Evolutionary conservation across 23 red algal genomes (phyloP).

Genomic region (Gracilaria domingensis): DNA sequence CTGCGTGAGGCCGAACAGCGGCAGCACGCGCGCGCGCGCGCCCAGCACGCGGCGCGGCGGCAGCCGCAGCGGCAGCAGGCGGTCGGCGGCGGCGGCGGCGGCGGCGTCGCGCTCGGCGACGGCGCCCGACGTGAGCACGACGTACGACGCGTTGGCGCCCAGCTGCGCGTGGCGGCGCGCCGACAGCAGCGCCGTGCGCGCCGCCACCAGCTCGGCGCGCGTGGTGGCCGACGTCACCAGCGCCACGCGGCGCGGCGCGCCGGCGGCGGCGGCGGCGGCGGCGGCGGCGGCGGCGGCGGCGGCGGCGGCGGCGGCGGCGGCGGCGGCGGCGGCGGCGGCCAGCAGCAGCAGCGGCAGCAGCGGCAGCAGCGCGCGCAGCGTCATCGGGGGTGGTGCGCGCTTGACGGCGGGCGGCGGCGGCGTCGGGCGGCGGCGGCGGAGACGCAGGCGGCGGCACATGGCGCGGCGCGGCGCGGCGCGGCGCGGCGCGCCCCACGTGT

Average conservation of each 20-base stretch:
- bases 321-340: too few species aligned
- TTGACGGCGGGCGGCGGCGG: too few species aligned
- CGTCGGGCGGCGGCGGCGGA: too few species aligned
- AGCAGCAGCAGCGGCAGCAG: too few species aligned
- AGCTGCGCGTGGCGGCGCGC: slow-evolving; percentile 27
- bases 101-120: not conserved
- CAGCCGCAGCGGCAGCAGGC: not conserved
- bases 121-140: slow-evolving; percentile 9
- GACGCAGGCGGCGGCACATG: too few species aligned
- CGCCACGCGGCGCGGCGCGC: not conserved
- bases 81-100: not conserved
- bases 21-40: not conserved
- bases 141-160: slow-evolving; percentile 10
- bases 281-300: not conserved
- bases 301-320: not conserved
- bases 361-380: not conserved
- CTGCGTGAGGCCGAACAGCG: slow-evolving; percentile 24
- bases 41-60: not conserved
- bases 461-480: too few species aligned
- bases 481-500: too few species aligned
- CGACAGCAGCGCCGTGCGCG: slow-evolving; percentile 46
- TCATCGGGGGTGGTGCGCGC: not conserved
- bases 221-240: slow-evolving; percentile 4
- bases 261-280: not conserved
- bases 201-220: slow-evolving; percentile 13